phyloP scores from a whole-genome alignment of 1,284 basidiomycete genomes.

The Austroboletus niveus region DNA sequence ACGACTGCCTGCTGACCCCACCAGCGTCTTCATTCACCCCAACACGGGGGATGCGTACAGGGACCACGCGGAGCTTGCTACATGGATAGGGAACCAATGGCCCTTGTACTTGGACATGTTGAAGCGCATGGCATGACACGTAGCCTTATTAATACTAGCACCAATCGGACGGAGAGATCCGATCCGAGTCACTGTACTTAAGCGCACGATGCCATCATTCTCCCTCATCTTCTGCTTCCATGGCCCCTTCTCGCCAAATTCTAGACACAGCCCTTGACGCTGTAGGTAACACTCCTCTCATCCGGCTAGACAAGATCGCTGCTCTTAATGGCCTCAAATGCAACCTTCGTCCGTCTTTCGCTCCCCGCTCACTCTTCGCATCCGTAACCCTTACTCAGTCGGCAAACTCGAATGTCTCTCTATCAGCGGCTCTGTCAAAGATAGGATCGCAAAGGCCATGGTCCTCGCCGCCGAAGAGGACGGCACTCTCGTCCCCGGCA shows the following conservation, averaged over 20 bases:
- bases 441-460: slow-evolving; percentile 97
- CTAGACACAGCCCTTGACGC: slow-evolving; percentile 80
- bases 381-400: slow-evolving; percentile 48
- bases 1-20: neutral
- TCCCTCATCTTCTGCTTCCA: slow-evolving; percentile 1
- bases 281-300: slow-evolving; percentile 89
- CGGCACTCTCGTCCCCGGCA: slow-evolving; percentile 82
- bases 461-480: slow-evolving; percentile 88
- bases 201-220: neutral
- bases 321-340: slow-evolving; percentile 78
- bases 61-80: slow-evolving; percentile 64
- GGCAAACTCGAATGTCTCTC: slow-evolving; percentile 92
- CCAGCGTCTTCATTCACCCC: slow-evolving; percentile 69
- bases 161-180: slow-evolving; percentile 13
- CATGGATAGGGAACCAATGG: slow-evolving; percentile 70
- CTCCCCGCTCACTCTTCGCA: neutral
- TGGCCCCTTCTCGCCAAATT: slow-evolving; percentile 40
- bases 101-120: slow-evolving; percentile 48
- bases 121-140: slow-evolving; percentile 6
- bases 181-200: slow-evolving; percentile 13
- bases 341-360: slow-evolving; percentile 71
- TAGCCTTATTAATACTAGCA: neutral
- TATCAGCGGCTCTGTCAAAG: slow-evolving; percentile 93
- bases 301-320: slow-evolving; percentile 83
- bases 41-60: slow-evolving; percentile 58